Conservation (phyloP, 2,329 filamentous ascomycete genomes). For the Magnaporthiopsis poae region DNA sequence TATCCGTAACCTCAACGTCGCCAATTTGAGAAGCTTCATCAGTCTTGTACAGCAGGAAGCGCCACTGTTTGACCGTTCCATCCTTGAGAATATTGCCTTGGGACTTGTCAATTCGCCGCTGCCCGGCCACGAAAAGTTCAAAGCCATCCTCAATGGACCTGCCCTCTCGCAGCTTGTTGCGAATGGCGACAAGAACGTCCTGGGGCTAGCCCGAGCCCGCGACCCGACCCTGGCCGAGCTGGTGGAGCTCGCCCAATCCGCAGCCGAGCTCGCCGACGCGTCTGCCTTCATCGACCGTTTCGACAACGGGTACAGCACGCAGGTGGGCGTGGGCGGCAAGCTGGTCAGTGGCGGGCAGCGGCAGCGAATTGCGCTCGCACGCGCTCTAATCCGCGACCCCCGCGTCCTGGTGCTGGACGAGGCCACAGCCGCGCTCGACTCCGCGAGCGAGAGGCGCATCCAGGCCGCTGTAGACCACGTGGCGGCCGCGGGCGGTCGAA, state of each 20-base stretch:
- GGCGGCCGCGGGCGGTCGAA: constrained; percentile 35
- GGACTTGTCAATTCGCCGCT: constrained; percentile 28
- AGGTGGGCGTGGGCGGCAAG: constrained; percentile 43
- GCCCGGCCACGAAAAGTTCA: constrained; percentile 24
- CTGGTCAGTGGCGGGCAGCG: constrained; percentile 51
- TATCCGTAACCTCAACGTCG: constrained; percentile 26
- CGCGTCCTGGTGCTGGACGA: constrained; percentile 24
- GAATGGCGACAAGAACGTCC: constrained; percentile 14
- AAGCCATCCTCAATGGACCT: constrained; percentile 29
- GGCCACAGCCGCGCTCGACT: constrained; percentile 52
- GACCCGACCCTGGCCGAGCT: constrained; percentile 28
- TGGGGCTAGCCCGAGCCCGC: neutral
- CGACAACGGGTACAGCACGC: constrained; percentile 43
- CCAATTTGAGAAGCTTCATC: constrained; percentile 22
- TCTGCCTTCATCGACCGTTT: constrained; percentile 43
- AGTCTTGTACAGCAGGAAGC: constrained; percentile 26
- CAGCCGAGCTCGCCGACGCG: constrained; percentile 47
- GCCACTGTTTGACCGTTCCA: constrained; percentile 24
- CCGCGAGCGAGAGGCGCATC: constrained; percentile 45
- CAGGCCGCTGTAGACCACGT: constrained; percentile 34
- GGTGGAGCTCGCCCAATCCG: constrained; percentile 32
- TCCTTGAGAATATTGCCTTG: constrained; percentile 34
- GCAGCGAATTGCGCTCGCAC: constrained; percentile 40
- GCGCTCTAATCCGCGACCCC: constrained; percentile 8
- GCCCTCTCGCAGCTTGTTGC: constrained; percentile 35